Conservation (phyloP, 768 basidiomycete genomes). For the Tremella fuciformis region DNA sequence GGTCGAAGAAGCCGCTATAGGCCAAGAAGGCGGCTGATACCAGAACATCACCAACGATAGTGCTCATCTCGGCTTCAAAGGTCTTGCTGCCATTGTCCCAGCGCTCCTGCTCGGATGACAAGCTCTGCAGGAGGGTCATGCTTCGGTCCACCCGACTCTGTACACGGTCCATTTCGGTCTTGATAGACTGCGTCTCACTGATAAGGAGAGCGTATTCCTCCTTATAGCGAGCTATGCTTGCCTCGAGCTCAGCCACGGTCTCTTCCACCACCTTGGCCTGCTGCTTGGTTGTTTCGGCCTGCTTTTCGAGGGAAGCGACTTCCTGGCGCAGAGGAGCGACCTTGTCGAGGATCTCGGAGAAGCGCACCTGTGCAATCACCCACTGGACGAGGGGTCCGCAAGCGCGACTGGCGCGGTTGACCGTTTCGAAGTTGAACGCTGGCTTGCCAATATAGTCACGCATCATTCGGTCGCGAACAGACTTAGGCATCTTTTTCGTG, state of each 20-base stretch:
- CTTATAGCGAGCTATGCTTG: constrained; percentile 90
- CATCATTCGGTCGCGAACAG: constrained; percentile 85
- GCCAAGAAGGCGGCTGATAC: constrained; percentile 94
- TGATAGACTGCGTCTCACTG: constrained; percentile 95
- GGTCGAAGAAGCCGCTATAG: constrained; percentile 97
- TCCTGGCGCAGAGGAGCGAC: constrained; percentile 95
- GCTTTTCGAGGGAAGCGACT: constrained; percentile 84
- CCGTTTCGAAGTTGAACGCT: constrained; percentile 89
- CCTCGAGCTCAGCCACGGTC: constrained; percentile 88
- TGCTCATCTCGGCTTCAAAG: constrained; percentile 97
- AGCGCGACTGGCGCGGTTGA: constrained; percentile 91
- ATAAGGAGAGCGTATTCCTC: constrained; percentile 96
- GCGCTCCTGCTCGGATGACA: constrained; percentile 88
- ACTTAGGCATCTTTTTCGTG: constrained; percentile 86
- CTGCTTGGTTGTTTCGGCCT: constrained; percentile 92
- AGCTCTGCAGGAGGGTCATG: constrained; percentile 86
- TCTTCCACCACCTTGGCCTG: constrained; percentile 84
- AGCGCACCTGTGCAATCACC: constrained; percentile 93
- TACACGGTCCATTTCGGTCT: constrained; percentile 94
- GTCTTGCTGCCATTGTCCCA: constrained; percentile 95
- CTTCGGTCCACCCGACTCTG: constrained; percentile 95
- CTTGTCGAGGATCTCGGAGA: constrained; percentile 94
- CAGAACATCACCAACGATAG: constrained; percentile 93
- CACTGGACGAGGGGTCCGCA: constrained; percentile 98
- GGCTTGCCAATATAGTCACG: constrained; percentile 86